Conservation (phyloP, 345 rosid species). For the Gossypium arboreum region DNA sequence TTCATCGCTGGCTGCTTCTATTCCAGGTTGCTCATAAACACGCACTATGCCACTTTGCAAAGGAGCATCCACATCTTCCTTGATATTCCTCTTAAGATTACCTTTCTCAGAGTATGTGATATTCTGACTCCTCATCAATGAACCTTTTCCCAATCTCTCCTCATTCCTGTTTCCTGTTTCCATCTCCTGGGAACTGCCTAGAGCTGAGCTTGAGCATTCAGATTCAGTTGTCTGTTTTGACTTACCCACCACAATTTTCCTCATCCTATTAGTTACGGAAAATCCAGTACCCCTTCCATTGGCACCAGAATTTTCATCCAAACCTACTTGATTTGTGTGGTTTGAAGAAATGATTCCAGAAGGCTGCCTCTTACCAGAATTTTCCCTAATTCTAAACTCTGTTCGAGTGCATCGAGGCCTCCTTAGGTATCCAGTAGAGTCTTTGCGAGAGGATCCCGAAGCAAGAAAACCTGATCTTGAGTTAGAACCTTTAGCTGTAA, state of each 20-base stretch:
- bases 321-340: constrained; percentile 34
- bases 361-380: constrained; percentile 38
- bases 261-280: constrained; percentile 37
- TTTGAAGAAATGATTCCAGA: constrained; percentile 30
- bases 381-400: constrained; percentile 79
- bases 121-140: constrained; percentile 37
- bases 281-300: constrained; percentile 36
- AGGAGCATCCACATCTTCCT: constrained; percentile 62
- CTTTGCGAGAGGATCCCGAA: constrained; percentile 47
- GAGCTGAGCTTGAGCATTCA: constrained; percentile 37
- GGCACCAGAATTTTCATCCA: constrained; percentile 48
- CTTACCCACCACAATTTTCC: constrained; percentile 53
- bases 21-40: constrained; percentile 82
- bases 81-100: constrained; percentile 44
- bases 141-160: constrained; percentile 48
- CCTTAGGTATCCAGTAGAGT: constrained; percentile 58
- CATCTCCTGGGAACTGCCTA: constrained; percentile 32
- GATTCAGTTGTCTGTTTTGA: constrained; percentile 50
- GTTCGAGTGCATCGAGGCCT: constrained; percentile 54
- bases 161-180: constrained; percentile 41
- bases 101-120: constrained; percentile 41
- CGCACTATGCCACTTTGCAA: constrained; percentile 77
- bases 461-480: constrained; percentile 38
- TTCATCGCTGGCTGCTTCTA: constrained; percentile 86
- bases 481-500: constrained; percentile 49